These are phyloP conservation scores for Dichotomopilus funicola DNA, from an alignment of 2,329 filamentous ascomycete genomes.

Conservation along the genomic window DNA sequence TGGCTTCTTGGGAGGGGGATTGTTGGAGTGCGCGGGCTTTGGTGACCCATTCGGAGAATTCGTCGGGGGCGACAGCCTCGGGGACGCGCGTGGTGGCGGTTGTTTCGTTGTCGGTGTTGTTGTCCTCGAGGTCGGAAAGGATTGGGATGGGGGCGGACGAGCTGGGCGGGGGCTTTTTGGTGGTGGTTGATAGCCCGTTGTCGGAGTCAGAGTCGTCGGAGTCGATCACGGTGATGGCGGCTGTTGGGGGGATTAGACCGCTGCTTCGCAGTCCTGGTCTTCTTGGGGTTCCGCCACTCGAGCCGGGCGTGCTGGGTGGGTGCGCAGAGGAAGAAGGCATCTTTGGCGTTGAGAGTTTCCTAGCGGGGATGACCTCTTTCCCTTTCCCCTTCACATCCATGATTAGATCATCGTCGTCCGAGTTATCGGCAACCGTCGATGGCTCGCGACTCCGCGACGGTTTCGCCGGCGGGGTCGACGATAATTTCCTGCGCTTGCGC, in stretches of 20 bases:
- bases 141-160: slow-evolving; percentile 2
- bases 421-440: slow-evolving; percentile 9
- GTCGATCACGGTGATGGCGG: not conserved
- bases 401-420: slow-evolving; percentile 17
- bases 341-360: slow-evolving; percentile 4
- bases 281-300: not conserved
- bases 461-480: not conserved
- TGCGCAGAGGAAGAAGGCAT: not conserved
- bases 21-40: slow-evolving; percentile 33
- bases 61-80: slow-evolving; percentile 24
- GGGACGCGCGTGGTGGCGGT: not conserved
- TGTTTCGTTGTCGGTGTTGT: not conserved
- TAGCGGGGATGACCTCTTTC: slow-evolving; percentile 18
- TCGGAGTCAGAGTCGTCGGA: slow-evolving; percentile 7
- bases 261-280: slow-evolving; percentile 1
- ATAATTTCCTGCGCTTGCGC: slow-evolving; percentile 19
- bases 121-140: not conserved
- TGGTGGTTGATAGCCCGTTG: slow-evolving; percentile 1
- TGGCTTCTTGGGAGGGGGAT: slow-evolving; percentile 29
- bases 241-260: not conserved
- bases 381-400: slow-evolving; percentile 24
- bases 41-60: slow-evolving; percentile 41
- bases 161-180: not conserved
- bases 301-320: not conserved
- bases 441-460: not conserved